phyloP scores from a whole-genome alignment of 306 rosid species.

The Potentilla sterilis region DNA sequence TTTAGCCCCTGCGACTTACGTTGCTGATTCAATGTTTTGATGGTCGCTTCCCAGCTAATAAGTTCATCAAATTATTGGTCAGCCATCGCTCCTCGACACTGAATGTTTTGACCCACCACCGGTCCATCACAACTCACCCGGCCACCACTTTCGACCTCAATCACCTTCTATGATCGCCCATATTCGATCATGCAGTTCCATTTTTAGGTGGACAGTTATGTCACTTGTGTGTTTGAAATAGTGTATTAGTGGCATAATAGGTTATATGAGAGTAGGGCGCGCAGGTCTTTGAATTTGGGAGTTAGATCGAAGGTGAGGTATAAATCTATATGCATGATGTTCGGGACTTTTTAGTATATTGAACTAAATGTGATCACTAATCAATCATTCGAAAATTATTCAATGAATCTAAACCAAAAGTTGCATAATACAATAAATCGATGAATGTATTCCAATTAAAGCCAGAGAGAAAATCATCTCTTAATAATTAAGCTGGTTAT shows the following conservation, averaged over 20 bases:
- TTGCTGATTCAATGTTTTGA: constrained; percentile 6
- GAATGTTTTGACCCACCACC: not conserved
- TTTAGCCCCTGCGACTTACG: constrained; percentile 1
- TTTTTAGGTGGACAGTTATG: not conserved
- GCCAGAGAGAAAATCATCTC: too few species aligned
- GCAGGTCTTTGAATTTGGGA: too few species aligned
- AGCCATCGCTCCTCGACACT: constrained; percentile 11
- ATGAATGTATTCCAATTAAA: too few species aligned
- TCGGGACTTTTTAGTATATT: too few species aligned
- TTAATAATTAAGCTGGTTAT: too few species aligned
- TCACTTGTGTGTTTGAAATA: not conserved
- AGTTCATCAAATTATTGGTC: not conserved
- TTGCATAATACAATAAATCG: too few species aligned
- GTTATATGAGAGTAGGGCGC: too few species aligned
- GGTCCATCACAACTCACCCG: not conserved
- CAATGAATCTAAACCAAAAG: too few species aligned
- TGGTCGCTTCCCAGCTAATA: not conserved
- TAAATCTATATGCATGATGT: too few species aligned
- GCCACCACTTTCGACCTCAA: not conserved
- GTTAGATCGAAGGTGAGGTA: too few species aligned
- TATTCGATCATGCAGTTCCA: not conserved
- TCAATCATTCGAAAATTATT: too few species aligned
- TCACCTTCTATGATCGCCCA: not conserved
- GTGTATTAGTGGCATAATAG: not conserved
- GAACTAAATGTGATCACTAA: too few species aligned